Evolutionary conservation across 1,139 yeast species (phyloP), one percentile per base, ranked within the genome.

Genomic region (Ogataea hybrid): DNA sequence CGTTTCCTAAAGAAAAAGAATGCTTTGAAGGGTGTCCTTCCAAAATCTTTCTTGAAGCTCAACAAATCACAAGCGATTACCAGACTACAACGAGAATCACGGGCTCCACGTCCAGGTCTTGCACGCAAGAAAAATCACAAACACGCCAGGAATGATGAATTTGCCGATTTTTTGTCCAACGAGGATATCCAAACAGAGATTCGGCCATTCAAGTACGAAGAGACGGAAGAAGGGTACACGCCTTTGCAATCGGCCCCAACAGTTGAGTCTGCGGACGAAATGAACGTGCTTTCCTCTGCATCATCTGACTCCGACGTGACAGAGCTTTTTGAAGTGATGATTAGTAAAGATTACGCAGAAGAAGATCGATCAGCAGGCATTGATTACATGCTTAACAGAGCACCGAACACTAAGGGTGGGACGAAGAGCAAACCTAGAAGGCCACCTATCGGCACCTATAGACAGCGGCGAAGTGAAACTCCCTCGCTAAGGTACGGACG

Each of bases 11-110:
- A 46, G 17, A 48, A 47, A 25, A 43, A 43, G 8, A 54, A 37
- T 2, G 51, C 56, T 3, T 32, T 58, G 14, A 45, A 41, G 17
- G 61, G 61, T 3, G 59, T 58, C 3, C 37, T 58, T 4, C 62
- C 63, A 0, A 41, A 41, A 17, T 58, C 63, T 4, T 58, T 46
- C 29, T 48, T 18, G 23, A 46, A 9, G 37, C 39, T 32, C 30
- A 17, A 2, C 5, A 32, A n/a, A 22, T 25, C 23, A 7, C 22
- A 20, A 12, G 14, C 31, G 10, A 7, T 25, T 4, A 15, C 11
- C n/a, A 25, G 7, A n/a, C 34, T 16, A 18, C 10, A 21, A 23
- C 14, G 9, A 7, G 29, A 25, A 6, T 7, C 15, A 21, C 21
- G 12, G 11, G 28, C n/a, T 2, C 23, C 17, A 3, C 37, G 27